phyloP scores from a whole-genome alignment of 352 stramenopile species.

The Globisporangium ultimum region DNA sequence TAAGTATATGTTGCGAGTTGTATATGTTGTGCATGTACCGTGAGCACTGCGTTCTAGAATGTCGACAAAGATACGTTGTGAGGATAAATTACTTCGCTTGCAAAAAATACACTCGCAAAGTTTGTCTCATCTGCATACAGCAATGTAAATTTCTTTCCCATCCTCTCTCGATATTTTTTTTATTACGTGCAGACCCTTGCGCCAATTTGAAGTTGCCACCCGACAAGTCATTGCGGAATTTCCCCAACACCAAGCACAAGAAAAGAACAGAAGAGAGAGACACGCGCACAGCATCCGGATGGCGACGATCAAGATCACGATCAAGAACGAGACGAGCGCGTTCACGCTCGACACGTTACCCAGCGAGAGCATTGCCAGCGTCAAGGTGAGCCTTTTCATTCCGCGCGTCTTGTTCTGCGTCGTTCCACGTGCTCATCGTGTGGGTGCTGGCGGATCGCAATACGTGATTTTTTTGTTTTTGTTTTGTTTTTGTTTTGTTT shows the following conservation, averaged over 20 bases:
- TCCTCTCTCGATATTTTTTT: too few relatives aligned
- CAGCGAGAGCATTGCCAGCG: slow-evolving; percentile 69
- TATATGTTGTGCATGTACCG: background rate
- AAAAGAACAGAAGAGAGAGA: background rate
- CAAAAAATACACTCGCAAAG: too few relatives aligned
- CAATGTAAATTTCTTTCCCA: too few relatives aligned
- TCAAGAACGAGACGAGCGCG: slow-evolving; percentile 75
- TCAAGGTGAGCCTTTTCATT: slow-evolving; percentile 42
- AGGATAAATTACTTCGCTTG: too few relatives aligned
- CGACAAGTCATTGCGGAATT: background rate
- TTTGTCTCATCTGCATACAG: too few relatives aligned
- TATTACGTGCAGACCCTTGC: background rate
- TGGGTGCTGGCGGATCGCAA: background rate
- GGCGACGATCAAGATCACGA: slow-evolving; percentile 68
- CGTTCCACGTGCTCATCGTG: background rate
- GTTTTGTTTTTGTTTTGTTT: background rate
- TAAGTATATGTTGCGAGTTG: background rate
- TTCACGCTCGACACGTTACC: slow-evolving; percentile 69
- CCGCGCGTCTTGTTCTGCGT: background rate
- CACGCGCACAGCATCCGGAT: background rate
- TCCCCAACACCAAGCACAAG: background rate
- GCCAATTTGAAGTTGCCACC: background rate
- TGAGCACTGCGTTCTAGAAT: slow-evolving; percentile 1
- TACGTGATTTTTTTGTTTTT: background rate
- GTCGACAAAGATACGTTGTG: background rate